Base-by-base conservation (phyloP, 225 moss, liverwort and hornwort species). In the Thuidium tamariscinum region DNA sequence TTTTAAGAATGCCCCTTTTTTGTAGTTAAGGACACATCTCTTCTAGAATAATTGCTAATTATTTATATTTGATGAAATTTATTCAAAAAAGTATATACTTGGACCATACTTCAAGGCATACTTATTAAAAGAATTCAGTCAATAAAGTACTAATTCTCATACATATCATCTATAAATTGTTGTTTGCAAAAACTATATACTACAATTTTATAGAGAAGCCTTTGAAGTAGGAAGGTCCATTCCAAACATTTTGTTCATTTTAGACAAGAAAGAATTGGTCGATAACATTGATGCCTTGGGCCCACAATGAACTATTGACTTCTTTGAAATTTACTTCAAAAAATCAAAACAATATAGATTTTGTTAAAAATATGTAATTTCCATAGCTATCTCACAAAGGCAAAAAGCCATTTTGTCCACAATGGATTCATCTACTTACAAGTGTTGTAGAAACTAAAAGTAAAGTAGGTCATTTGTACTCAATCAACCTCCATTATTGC, bases 221-320 rank as follows among this genome's bases (percentile, higher is more conserved):
- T 22, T 52, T 75, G 13, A n/a, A 16, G 1, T 26, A 77, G 1
- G 16, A 75, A 25, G 15, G 16, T 15, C 14, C 25, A 36, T 52
- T 36, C 0, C 0, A 36, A 1, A 23, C 6, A n/a, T n/a, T 15
- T 9, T 7, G 7, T 1, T 4, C 3, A 5, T 5, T 8, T 1
- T 10, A n/a, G 0, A 36, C 2, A 54, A 36, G 15, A 49, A 34
- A 51, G 22, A 49, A 51, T 0, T 46, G 0, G 2, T 6, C 6
- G 17, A 44, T 29, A 46, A 16, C 0, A 71, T 1, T 46, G 2
- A 48, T 12, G 7, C 19, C 11, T 7, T 7, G 0, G 12, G 7
- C 20, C 20, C 12, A 32, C 11, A 32, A 30, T 3, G 6, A 73
- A 7, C 9, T 7, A 18, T 0, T 1, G 1, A 5, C 14, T 75